Evolutionary conservation across 2,329 filamentous ascomycete species (phyloP).

Genomic region (Fusarium nygamai): DNA sequence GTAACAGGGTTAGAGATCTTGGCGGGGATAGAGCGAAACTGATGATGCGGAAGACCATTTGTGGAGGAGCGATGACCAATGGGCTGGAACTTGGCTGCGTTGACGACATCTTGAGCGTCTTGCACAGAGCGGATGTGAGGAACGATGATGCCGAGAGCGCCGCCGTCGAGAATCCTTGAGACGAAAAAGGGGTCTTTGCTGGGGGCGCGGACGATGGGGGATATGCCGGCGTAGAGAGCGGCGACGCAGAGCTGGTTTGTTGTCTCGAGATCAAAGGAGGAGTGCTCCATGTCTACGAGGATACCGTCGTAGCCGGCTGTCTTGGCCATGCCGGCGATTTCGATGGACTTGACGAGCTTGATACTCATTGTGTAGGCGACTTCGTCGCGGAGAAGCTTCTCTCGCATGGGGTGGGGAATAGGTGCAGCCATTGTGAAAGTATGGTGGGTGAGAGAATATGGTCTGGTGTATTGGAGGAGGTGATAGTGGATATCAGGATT

Average conservation of each 20-base stretch:
- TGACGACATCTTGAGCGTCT: conserved; percentile 42
- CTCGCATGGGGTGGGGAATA: conserved; percentile 40
- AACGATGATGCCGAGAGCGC: conserved; percentile 41
- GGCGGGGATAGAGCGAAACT: conserved; percentile 35
- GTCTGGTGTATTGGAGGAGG: no score
- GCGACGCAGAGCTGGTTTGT: conserved; percentile 46
- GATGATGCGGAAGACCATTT: conserved; percentile 35
- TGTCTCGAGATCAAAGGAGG: conserved; percentile 47
- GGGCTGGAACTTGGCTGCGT: conserved; percentile 42
- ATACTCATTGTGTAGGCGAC: conserved; percentile 46
- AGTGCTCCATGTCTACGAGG: conserved; percentile 53
- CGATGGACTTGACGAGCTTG: conserved; percentile 44
- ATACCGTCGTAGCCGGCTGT: conserved; percentile 48
- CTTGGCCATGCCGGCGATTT: conserved; percentile 49
- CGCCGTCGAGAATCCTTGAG: conserved; percentile 41
- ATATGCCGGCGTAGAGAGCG: conserved; percentile 43
- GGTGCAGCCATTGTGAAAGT: conserved; percentile 28
- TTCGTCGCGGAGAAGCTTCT: conserved; percentile 41
- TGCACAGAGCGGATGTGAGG: conserved; percentile 39
- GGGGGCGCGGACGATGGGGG: conserved; percentile 40
- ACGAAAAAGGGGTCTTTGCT: conserved; percentile 42
- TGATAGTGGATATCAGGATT: background rate
- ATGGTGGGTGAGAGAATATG: no score
- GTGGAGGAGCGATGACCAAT: conserved; percentile 37
- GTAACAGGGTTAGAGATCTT: conserved; percentile 35